Conservation (phyloP, 2,329 filamentous ascomycete genomes). For the Exophiala xenobiotica region DNA sequence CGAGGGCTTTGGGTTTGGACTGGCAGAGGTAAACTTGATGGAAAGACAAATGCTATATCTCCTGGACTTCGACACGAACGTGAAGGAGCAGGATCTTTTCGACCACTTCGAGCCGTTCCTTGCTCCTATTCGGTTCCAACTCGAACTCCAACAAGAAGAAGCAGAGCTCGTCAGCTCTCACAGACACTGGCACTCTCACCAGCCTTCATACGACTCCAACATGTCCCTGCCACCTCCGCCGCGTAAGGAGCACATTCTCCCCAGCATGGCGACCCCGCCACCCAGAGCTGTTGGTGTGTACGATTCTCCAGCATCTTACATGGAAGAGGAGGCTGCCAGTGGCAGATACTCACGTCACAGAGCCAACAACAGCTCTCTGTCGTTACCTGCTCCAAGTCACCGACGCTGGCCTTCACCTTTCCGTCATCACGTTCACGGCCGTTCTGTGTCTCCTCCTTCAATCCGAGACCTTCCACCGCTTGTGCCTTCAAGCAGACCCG, state of each 20-base stretch:
- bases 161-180: conserved; percentile 41
- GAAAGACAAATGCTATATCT: conserved; percentile 97
- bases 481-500: conserved; percentile 42
- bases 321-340: conserved; percentile 33
- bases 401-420: conserved; percentile 41
- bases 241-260: conserved; percentile 16
- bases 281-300: conserved; percentile 31
- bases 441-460: conserved; percentile 46
- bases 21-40: conserved; percentile 98
- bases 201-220: conserved; percentile 25
- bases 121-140: conserved; percentile 69
- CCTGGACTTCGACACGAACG: conserved; percentile 88
- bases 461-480: conserved; percentile 45
- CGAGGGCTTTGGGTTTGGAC: conserved; percentile 82
- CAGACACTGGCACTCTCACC: conserved; percentile 36
- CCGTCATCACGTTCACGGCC: conserved; percentile 33
- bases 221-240: conserved; percentile 19
- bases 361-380: conserved; percentile 25
- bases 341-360: conserved; percentile 35
- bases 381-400: conserved; percentile 31
- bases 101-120: conserved; percentile 85
- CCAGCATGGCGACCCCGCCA: conserved; percentile 23
- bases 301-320: conserved; percentile 33
- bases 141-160: conserved; percentile 56
- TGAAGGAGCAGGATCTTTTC: conserved; percentile 82